phyloP scores from a whole-genome alignment of 2,329 filamentous ascomycete species.

The Pleomassaria siparia region DNA sequence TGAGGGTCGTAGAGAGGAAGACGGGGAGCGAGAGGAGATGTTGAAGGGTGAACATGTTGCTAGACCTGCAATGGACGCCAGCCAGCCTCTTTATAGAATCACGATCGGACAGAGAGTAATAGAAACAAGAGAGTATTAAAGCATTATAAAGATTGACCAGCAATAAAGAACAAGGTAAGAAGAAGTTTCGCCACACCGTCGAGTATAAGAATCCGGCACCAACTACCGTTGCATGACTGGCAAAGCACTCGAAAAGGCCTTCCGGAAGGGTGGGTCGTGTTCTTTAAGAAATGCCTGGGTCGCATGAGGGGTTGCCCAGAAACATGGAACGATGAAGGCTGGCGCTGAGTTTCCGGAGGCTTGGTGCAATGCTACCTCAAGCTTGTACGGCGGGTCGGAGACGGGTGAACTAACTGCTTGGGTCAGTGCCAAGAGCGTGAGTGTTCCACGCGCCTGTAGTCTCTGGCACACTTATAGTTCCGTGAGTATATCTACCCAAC shows the following conservation, averaged over 20 bases:
- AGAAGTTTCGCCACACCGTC: neutral
- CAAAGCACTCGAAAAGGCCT: neutral
- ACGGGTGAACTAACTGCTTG: neutral
- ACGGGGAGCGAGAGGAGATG: constrained; percentile 24
- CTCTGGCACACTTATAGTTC: too few species aligned
- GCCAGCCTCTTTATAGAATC: neutral
- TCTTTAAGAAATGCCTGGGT: neutral
- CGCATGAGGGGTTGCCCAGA: constrained; percentile 2
- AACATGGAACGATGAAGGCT: constrained; percentile 1
- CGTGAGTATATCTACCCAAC: neutral
- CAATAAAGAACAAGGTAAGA: neutral
- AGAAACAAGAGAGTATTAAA: neutral
- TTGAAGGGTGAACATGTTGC: constrained; percentile 25
- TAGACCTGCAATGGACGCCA: neutral
- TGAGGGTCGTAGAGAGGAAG: constrained; percentile 20
- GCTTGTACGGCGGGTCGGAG: neutral
- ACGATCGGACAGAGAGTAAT: neutral
- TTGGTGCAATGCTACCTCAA: constrained; percentile 1
- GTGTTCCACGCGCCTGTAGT: neutral
- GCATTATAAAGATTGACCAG: constrained; percentile 1
- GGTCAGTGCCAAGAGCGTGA: neutral
- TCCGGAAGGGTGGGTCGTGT: neutral
- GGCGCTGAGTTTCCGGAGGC: neutral
- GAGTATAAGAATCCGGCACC: constrained; percentile 1
- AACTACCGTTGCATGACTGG: neutral